These are phyloP conservation scores for Boletus subparvulus DNA, from an alignment of 768 basidiomycete genomes.

Conservation along the genomic window DNA sequence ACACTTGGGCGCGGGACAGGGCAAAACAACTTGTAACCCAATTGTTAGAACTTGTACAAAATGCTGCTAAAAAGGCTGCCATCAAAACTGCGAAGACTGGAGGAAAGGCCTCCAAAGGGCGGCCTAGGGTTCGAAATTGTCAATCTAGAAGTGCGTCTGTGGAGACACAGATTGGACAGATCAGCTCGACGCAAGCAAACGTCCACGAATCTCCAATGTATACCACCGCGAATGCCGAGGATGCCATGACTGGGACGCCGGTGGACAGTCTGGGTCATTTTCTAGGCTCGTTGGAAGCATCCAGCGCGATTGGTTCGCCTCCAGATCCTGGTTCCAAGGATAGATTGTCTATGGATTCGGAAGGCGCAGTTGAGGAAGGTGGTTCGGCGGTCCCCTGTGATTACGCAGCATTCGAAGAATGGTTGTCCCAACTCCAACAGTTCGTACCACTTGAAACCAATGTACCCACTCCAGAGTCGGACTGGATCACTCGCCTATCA, in stretches of 20 bases:
- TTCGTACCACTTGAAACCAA: constrained; percentile 35
- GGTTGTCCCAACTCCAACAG: constrained; percentile 50
- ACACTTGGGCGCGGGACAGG: constrained; percentile 65
- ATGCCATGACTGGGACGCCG: neutral
- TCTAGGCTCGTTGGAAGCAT: constrained; percentile 39
- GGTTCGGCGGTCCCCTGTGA: constrained; percentile 28
- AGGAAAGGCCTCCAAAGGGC: constrained; percentile 5
- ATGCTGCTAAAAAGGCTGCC: constrained; percentile 61
- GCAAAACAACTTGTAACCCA: constrained; percentile 61
- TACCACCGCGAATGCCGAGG: neutral
- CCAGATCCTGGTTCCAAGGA: constrained; percentile 5
- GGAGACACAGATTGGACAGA: constrained; percentile 8
- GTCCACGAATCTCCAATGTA: neutral
- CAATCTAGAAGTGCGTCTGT: constrained; percentile 28
- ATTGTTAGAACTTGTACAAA: constrained; percentile 58
- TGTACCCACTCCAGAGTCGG: constrained; percentile 10
- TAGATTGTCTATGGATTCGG: constrained; percentile 6
- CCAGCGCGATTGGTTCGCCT: neutral
- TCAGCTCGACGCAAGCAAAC: neutral
- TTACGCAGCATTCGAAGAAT: constrained; percentile 45
- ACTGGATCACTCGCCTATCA: neutral
- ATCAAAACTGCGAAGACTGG: constrained; percentile 38
- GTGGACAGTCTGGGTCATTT: constrained; percentile 35
- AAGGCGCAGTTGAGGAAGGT: constrained; percentile 9
- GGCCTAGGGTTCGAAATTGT: constrained; percentile 35